Evolutionary conservation across 768 basidiomycete genomes (phyloP), one percentile per base, ranked within the genome.

Genomic region (Auriculariales sp.): DNA sequence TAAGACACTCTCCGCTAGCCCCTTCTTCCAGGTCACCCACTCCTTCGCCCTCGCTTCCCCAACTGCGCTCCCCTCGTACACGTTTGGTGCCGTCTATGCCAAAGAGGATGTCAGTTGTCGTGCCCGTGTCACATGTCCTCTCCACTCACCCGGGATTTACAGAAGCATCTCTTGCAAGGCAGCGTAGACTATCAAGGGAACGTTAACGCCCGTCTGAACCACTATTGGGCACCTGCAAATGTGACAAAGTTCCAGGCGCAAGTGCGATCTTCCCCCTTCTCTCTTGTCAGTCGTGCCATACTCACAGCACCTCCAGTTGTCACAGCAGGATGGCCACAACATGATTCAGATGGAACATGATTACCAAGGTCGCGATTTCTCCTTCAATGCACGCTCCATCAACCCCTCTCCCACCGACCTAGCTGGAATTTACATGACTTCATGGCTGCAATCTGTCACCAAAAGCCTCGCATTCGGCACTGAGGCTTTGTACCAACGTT

Each of bases 1-100:
- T 45, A 99, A 98, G 70, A 83, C 77, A 57, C 72, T 98, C 57
- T 94, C 91, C 27, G 74, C 84, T 64, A 88, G 79, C 64, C 95
- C 95, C n/a, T 79, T 87, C 47, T 98, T 98, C 77, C 94, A 98
- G 71, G 85, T 97, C 58, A 93, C 92, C 53, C 95, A 99, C 65
- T 87, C 91, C 22, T 97, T 99, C 68, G 74, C 81, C 52, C 71
- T 97, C 51, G 95, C 90, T 17, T 90, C 89, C 17, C 83, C 86
- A 64, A 77, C 81, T n/a, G 66, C 73, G 0, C 77, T 89, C 1
- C 76, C 94, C 12, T 84, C 83, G 28, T 99, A 99, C 67, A 92
- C 90, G 65, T 97, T 98, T 62, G 88, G 85, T 51, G 90, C 92
- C 9, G 77, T 95, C 47, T 97, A 83, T 67, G 92, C 86, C 12